Conservation (phyloP, 2,329 filamentous ascomycete genomes). For the Cercospora zeae-maydis region DNA sequence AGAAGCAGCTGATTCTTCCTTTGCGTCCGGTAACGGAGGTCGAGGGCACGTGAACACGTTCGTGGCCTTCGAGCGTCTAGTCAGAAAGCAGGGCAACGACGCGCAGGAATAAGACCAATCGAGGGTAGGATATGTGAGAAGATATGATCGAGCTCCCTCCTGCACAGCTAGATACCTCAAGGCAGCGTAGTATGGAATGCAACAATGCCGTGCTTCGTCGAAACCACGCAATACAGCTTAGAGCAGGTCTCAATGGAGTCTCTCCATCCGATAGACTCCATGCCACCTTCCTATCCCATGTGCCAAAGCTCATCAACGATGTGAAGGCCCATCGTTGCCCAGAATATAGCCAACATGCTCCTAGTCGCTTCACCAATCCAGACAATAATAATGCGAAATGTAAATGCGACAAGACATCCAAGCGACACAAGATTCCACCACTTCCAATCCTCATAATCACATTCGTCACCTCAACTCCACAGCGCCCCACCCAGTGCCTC, state of each 20-base stretch:
- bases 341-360: not conserved
- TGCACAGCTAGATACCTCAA: too few species aligned
- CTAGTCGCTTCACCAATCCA: not conserved
- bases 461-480: constrained; percentile 40
- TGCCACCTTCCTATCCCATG: too few species aligned
- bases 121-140: too few species aligned
- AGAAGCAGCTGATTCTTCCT: not conserved
- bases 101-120: too few species aligned
- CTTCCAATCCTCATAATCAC: not conserved
- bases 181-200: too few species aligned
- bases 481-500: constrained; percentile 37
- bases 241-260: too few species aligned
- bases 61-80: not conserved
- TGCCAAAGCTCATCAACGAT: not conserved
- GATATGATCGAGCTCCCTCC: too few species aligned
- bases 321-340: not conserved
- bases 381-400: not conserved
- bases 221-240: too few species aligned
- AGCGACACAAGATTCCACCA: not conserved
- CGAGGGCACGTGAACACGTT: not conserved
- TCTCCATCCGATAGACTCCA: not conserved
- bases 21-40: not conserved
- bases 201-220: too few species aligned
- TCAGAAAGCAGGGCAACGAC: too few species aligned
- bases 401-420: not conserved